A percentile compares a stretch with the other conserved stretches of the same genome.
Conservation (phyloP, 2,329 filamentous ascomycete species). For the Colletotrichum cuscutae region DNA sequence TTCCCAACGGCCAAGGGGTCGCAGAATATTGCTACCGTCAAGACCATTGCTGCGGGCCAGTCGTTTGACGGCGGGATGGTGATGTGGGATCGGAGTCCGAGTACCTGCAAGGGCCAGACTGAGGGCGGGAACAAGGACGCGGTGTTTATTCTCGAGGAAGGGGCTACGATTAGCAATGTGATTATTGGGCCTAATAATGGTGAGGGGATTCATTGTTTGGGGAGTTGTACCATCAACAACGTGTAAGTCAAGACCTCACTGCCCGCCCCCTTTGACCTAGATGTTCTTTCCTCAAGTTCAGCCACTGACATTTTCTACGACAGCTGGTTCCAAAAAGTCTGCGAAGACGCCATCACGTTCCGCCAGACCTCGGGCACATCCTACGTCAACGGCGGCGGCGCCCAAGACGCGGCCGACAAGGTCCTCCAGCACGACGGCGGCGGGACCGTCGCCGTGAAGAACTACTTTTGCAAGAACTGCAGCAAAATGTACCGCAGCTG, state of each 20-base stretch:
- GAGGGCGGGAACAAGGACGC: constrained; percentile 54
- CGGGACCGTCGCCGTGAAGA: constrained; percentile 43
- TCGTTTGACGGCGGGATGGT: constrained; percentile 31
- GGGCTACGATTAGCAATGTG: constrained; percentile 55
- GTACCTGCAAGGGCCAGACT: constrained; percentile 50
- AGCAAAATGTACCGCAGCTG: constrained; percentile 60
- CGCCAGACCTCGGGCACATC: constrained; percentile 49
- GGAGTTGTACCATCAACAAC: constrained; percentile 50
- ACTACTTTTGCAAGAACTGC: constrained; percentile 54
- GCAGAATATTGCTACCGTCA: constrained; percentile 22
- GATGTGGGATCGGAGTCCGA: constrained; percentile 51
- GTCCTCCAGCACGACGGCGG: constrained; percentile 34
- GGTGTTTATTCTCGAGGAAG: constrained; percentile 52
- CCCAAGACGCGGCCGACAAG: constrained; percentile 31
- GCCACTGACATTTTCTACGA: constrained; percentile 43
- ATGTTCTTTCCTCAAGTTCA: constrained; percentile 26
- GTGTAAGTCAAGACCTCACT: constrained; percentile 8
- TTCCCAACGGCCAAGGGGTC: constrained; percentile 28
- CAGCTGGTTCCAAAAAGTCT: constrained; percentile 52
- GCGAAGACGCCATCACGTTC: constrained; percentile 48
- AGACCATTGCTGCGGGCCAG: constrained; percentile 29
- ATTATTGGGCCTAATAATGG: constrained; percentile 56
- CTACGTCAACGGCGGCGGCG: constrained; percentile 45
- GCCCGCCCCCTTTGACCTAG: too few relatives aligned
- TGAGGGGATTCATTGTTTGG: constrained; percentile 58